Evolutionary conservation across 352 stramenopile genomes (phyloP), one percentile per base, ranked within the genome.

Genomic region (Phytophthora sp.): DNA sequence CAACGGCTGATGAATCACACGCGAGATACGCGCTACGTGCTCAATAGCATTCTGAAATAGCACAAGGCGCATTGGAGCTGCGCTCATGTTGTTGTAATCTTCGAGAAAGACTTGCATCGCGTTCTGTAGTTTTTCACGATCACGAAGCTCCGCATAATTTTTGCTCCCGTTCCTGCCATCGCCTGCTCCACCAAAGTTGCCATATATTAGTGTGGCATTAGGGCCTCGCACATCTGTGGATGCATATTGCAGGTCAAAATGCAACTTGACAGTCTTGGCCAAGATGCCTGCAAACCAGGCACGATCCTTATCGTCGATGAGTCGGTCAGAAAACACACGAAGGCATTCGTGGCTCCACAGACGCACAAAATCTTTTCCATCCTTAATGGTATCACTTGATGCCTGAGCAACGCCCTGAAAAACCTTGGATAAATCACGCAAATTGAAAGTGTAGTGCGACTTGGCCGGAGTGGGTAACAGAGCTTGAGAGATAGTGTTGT

Each of bases 11-110:
- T 96, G 84, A 50, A 98, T 94, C 35, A 98, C 87, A 7, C 95
- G 85, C 6, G 82, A 94, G 67, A 98, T 98, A 13, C 95, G 88
- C 9, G 90, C 84, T 6, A 98, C 80, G 69, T 98, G 95, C 69
- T 98, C 92, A 26, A 98, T 95, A 5, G 95, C 95, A 54, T 98
- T 97, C 62, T 97, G 85, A 61, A 99, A 99, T 7, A 99, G 75
- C 48, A 98, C 95, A 17, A 99, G 76, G 7, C 84, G 84, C 95
- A 99, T 98, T 1, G 90, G 92, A 28, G 94, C 93, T 2, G 90
- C 86, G 52, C 85, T 97, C 76, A 97, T 98, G 62, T 96, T 96
- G 77, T 99, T 99, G 75, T 97, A 98, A 57, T 99, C 96, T 21
- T 97, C 87, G 8, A 99, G 74, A 58, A 97, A 98, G 28, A 93